These are phyloP conservation scores for Jatropha multifida DNA, from an alignment of 441 rosid genomes.

Conservation along the genomic window DNA sequence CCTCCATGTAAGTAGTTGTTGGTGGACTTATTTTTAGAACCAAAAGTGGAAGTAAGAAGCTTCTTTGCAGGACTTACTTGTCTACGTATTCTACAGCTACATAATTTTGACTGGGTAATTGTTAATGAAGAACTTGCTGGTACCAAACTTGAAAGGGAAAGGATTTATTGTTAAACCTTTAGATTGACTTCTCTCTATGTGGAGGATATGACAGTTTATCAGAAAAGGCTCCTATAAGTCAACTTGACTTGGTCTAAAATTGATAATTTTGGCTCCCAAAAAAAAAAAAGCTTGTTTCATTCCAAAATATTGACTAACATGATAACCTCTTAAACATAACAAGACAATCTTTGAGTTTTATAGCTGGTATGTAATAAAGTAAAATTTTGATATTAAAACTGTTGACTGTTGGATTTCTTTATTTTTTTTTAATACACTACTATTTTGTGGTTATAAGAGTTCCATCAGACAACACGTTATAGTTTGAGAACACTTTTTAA, in stretches of 20 bases:
- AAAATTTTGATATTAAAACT: not conserved
- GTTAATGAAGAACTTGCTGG: not conserved
- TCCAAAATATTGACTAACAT: constrained; percentile 26
- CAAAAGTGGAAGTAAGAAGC: not conserved
- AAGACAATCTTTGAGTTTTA: not conserved
- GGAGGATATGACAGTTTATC: constrained; percentile 17
- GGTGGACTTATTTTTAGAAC: not conserved
- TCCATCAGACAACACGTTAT: not conserved
- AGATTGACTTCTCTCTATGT: constrained; percentile 25
- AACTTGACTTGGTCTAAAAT: constrained; percentile 33
- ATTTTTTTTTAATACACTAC: not conserved
- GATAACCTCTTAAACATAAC: constrained; percentile 1
- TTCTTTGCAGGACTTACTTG: constrained; percentile 1
- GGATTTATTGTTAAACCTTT: constrained; percentile 30
- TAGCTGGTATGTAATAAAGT: not conserved
- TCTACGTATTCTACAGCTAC: constrained; percentile 2
- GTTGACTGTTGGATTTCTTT: not conserved
- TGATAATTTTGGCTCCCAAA: constrained; percentile 17
- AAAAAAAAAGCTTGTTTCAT: constrained; percentile 22
- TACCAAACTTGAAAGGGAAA: constrained; percentile 17
- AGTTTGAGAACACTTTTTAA: not conserved
- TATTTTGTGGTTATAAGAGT: not conserved
- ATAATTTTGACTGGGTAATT: constrained; percentile 17
- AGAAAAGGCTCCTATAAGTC: constrained; percentile 23
- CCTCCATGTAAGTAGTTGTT: constrained; percentile 62